A percentile compares a stretch with the other conserved stretches of the same genome.
Conservation (phyloP, 2,329 filamentous ascomycete genomes). For the Alternaria dauci region DNA sequence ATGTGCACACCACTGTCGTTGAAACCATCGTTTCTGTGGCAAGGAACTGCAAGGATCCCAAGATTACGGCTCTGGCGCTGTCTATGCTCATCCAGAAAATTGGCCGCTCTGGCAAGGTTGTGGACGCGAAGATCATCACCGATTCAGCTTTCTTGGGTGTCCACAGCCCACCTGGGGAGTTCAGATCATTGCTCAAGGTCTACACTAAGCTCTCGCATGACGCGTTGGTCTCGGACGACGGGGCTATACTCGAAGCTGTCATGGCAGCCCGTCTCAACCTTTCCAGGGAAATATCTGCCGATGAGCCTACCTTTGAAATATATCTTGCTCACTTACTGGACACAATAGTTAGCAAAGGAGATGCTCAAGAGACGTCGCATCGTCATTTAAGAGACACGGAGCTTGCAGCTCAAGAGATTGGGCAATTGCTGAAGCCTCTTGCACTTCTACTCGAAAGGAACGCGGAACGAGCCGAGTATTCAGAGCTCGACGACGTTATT, state of each 20-base stretch:
- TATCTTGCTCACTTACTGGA: conserved; percentile 87
- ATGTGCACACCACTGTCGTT: conserved; percentile 88
- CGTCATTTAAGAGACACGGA: conserved; percentile 81
- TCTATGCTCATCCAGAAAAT: conserved; percentile 98
- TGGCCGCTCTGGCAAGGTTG: conserved; percentile 78
- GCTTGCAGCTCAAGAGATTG: conserved; percentile 85
- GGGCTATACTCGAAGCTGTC: conserved; percentile 75
- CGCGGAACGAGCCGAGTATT: conserved; percentile 66
- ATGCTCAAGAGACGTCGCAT: conserved; percentile 75
- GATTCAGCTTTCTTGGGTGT: conserved; percentile 82
- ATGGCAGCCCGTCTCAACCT: conserved; percentile 82
- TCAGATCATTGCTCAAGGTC: conserved; percentile 84
- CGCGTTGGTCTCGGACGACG: conserved; percentile 74
- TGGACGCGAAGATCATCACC: conserved; percentile 85
- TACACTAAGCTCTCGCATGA: conserved; percentile 79
- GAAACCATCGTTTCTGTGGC: conserved; percentile 94
- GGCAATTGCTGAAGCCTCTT: conserved; percentile 85
- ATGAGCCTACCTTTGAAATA: conserved; percentile 79
- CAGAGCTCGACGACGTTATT: conserved; percentile 57
- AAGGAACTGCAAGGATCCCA: conserved; percentile 79
- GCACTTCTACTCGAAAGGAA: conserved; percentile 76
- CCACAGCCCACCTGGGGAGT: conserved; percentile 79
- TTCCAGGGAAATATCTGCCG: conserved; percentile 71
- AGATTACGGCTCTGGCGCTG: conserved; percentile 90
- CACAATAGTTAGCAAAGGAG: conserved; percentile 87